phyloP scores from a whole-genome alignment of 2,329 filamentous ascomycete genomes.

The Fonsecaea nubica region DNA sequence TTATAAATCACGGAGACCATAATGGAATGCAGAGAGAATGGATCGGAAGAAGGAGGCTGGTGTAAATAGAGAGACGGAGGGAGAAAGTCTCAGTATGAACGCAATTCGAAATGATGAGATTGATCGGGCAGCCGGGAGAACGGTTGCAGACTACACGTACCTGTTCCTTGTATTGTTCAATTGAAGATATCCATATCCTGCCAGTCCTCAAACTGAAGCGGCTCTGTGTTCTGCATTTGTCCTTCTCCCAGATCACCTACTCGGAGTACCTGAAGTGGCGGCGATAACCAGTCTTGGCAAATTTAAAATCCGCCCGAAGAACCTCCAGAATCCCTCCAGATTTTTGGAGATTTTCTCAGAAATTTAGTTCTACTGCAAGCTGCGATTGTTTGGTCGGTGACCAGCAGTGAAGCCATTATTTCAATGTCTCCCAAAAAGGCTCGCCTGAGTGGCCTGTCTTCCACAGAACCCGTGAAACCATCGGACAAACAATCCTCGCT shows the following conservation, averaged over 20 bases:
- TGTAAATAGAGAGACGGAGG: not conserved
- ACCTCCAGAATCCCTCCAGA: not conserved
- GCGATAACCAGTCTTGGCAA: conserved; percentile 3
- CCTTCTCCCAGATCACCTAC: not conserved
- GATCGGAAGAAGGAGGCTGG: not conserved
- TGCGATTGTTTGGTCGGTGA: conserved; percentile 7
- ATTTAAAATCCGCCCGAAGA: conserved; percentile 15
- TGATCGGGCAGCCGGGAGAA: not conserved
- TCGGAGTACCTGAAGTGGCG: not conserved
- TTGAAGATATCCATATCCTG: not conserved
- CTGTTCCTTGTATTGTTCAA: not conserved
- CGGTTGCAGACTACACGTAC: not conserved
- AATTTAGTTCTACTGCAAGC: not conserved
- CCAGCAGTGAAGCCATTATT: not conserved
- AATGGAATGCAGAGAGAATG: not conserved
- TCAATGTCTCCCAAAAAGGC: conserved; percentile 12
- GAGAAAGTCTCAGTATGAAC: not conserved
- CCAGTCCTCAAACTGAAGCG: not conserved
- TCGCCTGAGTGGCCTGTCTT: conserved; percentile 1
- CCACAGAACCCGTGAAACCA: not conserved
- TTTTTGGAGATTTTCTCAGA: conserved; percentile 19
- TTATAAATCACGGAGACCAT: not conserved
- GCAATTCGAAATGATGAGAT: not conserved
- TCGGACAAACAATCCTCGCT: conserved; percentile 15
- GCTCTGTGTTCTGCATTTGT: not conserved